These are phyloP conservation scores for Dictyostelium intermedium DNA, from an alignment of 78 protist genomes.

Conservation along the genomic window DNA sequence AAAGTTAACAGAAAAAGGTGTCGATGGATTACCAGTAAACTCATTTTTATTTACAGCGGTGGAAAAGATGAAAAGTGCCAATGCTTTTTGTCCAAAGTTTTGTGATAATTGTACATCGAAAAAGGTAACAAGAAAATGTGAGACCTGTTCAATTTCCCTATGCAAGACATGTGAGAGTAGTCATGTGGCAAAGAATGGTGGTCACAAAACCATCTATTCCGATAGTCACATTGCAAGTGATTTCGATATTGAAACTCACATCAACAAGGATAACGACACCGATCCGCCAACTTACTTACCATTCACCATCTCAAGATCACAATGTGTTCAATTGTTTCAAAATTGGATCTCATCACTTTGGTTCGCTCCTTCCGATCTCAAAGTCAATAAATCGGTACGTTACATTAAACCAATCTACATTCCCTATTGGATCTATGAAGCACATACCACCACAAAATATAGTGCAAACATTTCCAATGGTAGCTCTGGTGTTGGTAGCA, in stretches of 20 bases:
- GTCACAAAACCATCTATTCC: constrained; percentile 17
- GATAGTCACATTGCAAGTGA: constrained; percentile 17
- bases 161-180: constrained; percentile 40
- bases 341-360: constrained; percentile 72
- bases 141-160: not conserved
- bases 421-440: constrained; percentile 76
- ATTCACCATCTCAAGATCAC: constrained; percentile 43
- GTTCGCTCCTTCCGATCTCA: constrained; percentile 76
- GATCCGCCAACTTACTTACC: constrained; percentile 68
- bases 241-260: constrained; percentile 53
- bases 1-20: constrained; percentile 33
- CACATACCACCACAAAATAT: constrained; percentile 54
- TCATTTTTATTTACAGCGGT: not conserved
- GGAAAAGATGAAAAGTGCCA: constrained; percentile 55
- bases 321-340: constrained; percentile 8
- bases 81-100: constrained; percentile 45
- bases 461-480: constrained; percentile 31
- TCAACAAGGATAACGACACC: constrained; percentile 1
- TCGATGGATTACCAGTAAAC: constrained; percentile 58
- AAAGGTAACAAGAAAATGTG: constrained; percentile 62
- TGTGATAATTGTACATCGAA: constrained; percentile 47
- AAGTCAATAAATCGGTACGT: not conserved
- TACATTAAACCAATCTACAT: constrained; percentile 59
- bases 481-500: not conserved
- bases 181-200: not conserved